Evolutionary conservation across 768 basidiomycete genomes (phyloP), one percentile per base, ranked within the genome.

Genomic region (Leccinellum albellum): DNA sequence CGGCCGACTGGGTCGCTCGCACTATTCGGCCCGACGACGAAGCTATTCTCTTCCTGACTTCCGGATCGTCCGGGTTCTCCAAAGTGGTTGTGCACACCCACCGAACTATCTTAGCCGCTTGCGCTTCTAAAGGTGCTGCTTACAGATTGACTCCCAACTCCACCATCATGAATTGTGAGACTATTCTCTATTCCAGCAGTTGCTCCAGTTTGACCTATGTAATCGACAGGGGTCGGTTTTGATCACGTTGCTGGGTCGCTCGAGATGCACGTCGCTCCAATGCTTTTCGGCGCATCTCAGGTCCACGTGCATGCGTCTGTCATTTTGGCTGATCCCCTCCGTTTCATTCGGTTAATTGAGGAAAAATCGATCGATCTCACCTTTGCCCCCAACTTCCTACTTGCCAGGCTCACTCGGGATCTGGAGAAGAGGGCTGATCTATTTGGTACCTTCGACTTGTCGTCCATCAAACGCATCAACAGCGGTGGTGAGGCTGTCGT

Each of bases 231-330:
- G 75, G 74, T 76, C 40, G 72, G 73, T 12, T 76, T 77, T 45
- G 75, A 77, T 53, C 76, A 77, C 48, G 75, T 76, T 50, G 76
- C 75, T 4, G 73, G 71, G 29, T 69, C 74, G 8, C 60, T 74
- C 1, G 76, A 77, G 56, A 63, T 74, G 45, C 74, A 76, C 54
- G 62, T 77, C 5, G 64, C 75, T 6, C 68, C 75, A 28, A 54
- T 67, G 44, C 59, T 68, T 13, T 68, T 67, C 42, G 72, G 71
- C 4, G 57, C 61, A 3, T 57, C 58, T 9, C 62, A 61, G n/a
- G 54, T 65, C 26, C 55, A 59, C 42, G 53, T 63, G 20, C 55
- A 62, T n/a, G 57, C 59, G 3, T 61, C 57, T 20, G 56, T 37
- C 21, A 60, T 67, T 26, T 46, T 63, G 23, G 57, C 61, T 0